phyloP scores from a whole-genome alignment of 2,329 filamentous ascomycete genomes.

The Atkinsonella hypoxylon region DNA sequence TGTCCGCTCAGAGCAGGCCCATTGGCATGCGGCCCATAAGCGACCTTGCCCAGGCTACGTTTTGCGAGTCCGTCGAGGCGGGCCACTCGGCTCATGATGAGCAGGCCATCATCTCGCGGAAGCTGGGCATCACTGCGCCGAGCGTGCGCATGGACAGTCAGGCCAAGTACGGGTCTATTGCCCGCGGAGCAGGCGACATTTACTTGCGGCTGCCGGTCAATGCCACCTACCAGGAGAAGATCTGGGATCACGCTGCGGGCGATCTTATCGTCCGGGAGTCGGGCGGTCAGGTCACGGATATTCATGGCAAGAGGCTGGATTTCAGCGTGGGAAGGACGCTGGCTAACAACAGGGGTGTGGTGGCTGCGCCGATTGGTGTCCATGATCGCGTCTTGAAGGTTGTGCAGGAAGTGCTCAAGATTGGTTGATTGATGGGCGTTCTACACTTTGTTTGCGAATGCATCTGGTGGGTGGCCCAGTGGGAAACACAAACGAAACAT shows the following conservation, averaged over 20 bases:
- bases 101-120: slow-evolving; percentile 66
- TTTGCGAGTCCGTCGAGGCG: slow-evolving; percentile 94
- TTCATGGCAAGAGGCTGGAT: slow-evolving; percentile 71
- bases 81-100: slow-evolving; percentile 84
- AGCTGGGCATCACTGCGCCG: slow-evolving; percentile 77
- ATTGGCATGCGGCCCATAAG: slow-evolving; percentile 72
- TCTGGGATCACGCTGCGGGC: slow-evolving; percentile 97
- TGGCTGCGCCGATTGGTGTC: slow-evolving; percentile 69
- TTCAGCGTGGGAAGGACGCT: slow-evolving; percentile 81
- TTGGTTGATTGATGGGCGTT: slow-evolving; percentile 11
- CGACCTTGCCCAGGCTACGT: slow-evolving; percentile 69
- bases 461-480: too few species aligned
- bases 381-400: slow-evolving; percentile 67
- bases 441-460: too few species aligned
- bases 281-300: slow-evolving; percentile 84
- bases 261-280: slow-evolving; percentile 91
- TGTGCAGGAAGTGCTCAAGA: slow-evolving; percentile 64
- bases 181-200: slow-evolving; percentile 84
- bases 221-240: slow-evolving; percentile 93
- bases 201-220: slow-evolving; percentile 82
- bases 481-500: too few species aligned
- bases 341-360: slow-evolving; percentile 82
- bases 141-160: slow-evolving; percentile 96
- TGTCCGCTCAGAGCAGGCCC: slow-evolving; percentile 37
- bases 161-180: slow-evolving; percentile 94